Evolutionary conservation across 305 asterid genomes (phyloP), one percentile per base, ranked within the genome.

Genomic region (Rubia occidens): DNA sequence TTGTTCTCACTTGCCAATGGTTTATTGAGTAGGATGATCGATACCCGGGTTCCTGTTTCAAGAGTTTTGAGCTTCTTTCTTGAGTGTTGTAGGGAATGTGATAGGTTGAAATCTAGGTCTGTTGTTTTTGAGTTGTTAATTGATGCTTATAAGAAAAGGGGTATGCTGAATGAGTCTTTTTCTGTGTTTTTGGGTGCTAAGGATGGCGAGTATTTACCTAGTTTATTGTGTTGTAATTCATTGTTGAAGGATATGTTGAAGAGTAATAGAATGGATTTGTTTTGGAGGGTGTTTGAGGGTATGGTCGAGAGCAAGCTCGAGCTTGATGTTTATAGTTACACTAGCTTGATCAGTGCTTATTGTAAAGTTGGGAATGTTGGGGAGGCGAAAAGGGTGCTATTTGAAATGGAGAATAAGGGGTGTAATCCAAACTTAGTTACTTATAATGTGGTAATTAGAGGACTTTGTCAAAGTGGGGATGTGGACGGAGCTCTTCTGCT

Each of bases 201-300:
- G 68, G 83, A 78, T 60, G 66, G 75, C 20, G 79, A 79, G 17
- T 73, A 79, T 79, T 63, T 20, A 35, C 86, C 87, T 37, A 89
- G 90, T 81, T 79, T 87, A 80, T 71, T 91, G 84, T 86, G 96
- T 77, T 87, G 95, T 79, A 91, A 91, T 85, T 82, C 91, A 35
- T 81, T 89, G 83, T 69, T 89, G 86, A 89, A 85, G 72, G 96
- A 89, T 75, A 80, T 89, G 77, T 73, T 87, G 75, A 86, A 72
- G 75, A 66, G 82, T 66, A 83, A 82, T 77, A 87, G 74, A 69
- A 75, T 79, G 86, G 91, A 84, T 74, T 76, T 86, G 78, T 86
- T 91, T 74, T 89, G 93, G 95, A 82, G 84, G 75, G 86, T 87
- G 45, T 82, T 79, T 70, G 78, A 66, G n/a, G 89, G 80, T 68